Conservation (phyloP, 305 asterid species). For the Ilex paraguariensis region DNA sequence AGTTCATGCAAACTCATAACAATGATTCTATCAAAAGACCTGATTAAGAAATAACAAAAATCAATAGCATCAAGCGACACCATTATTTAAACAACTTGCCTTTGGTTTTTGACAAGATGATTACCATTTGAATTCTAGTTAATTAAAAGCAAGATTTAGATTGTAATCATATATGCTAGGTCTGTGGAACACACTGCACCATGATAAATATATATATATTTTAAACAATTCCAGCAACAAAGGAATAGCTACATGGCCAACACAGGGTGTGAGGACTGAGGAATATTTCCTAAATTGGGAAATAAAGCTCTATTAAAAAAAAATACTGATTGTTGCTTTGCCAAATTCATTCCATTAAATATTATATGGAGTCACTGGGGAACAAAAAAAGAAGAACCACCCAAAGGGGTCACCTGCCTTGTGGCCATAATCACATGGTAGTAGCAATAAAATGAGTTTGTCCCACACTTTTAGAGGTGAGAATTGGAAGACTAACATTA, state of each 20-base stretch:
- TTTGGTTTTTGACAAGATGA: constrained; percentile 24
- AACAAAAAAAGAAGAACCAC: constrained; percentile 29
- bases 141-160: constrained; percentile 18
- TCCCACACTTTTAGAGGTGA: constrained; percentile 56
- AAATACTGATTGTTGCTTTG: constrained; percentile 15
- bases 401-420: constrained; percentile 26
- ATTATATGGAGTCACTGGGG: constrained; percentile 13
- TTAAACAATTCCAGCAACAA: neutral
- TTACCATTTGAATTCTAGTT: constrained; percentile 26
- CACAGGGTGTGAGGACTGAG: constrained; percentile 1
- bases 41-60: neutral
- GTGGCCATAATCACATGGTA: constrained; percentile 53
- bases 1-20: constrained; percentile 1
- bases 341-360: neutral
- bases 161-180: constrained; percentile 27
- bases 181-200: constrained; percentile 12
- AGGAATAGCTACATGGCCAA: constrained; percentile 11
- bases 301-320: constrained; percentile 1
- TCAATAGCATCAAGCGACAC: constrained; percentile 12
- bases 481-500: constrained; percentile 37
- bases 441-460: constrained; percentile 47
- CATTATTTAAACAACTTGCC: constrained; percentile 10
- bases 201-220: neutral
- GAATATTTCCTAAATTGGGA: constrained; percentile 41
- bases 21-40: constrained; percentile 9